Evolutionary conservation across 306 rosid species (phyloP).

Genomic region (Rubus idaeus): DNA sequence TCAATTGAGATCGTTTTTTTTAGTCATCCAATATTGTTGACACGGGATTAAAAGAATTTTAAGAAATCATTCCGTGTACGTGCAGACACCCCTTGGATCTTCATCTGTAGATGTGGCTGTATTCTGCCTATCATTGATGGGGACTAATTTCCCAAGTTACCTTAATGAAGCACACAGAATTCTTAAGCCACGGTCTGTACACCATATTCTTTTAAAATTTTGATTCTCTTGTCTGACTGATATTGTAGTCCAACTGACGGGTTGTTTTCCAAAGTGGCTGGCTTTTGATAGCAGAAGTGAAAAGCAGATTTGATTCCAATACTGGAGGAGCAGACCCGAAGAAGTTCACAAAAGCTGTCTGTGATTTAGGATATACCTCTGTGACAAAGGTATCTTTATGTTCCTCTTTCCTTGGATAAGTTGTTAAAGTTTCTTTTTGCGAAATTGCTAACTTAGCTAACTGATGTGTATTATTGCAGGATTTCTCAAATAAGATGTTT

Average conservation of each 20-base stretch:
- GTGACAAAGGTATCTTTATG: conserved; percentile 46
- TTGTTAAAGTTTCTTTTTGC: background rate
- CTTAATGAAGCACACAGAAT: conserved; percentile 74
- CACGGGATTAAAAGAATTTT: background rate
- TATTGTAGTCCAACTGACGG: conserved; percentile 21
- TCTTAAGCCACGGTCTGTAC: conserved; percentile 68
- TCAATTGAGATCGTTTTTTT: background rate
- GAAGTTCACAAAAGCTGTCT: conserved; percentile 58
- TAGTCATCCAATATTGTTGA: conserved; percentile 12
- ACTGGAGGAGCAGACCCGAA: conserved; percentile 90
- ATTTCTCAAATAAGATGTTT: conserved; percentile 89
- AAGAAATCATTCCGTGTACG: conserved; percentile 22
- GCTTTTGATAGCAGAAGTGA: conserved; percentile 96
- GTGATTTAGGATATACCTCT: conserved; percentile 68
- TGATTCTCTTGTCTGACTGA: background rate
- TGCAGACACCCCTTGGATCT: conserved; percentile 68
- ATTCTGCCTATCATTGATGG: conserved; percentile 94
- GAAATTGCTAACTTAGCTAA: conserved; percentile 22
- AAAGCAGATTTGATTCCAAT: conserved; percentile 84
- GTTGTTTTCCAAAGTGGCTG: conserved; percentile 58
- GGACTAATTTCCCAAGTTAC: conserved; percentile 73
- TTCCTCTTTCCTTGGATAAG: conserved; percentile 9
- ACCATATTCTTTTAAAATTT: background rate
- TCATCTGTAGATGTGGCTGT: conserved; percentile 74
- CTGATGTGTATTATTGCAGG: conserved; percentile 51